These are phyloP conservation scores for Paraphaeosphaeria minitans DNA, from an alignment of 2,329 filamentous ascomycete species.

Conservation along the genomic window DNA sequence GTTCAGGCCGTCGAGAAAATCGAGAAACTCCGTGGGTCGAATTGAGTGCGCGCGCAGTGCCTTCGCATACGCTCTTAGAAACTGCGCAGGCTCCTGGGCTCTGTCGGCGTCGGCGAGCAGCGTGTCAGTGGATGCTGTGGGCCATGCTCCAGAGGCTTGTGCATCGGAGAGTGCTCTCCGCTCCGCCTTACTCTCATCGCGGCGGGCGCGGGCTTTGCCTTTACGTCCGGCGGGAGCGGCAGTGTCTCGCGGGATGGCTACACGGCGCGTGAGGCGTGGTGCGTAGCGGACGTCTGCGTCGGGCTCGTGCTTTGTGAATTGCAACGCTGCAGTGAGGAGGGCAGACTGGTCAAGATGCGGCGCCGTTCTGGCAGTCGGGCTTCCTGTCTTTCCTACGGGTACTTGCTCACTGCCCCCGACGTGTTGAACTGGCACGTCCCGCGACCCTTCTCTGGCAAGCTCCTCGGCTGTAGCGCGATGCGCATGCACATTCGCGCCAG, in stretches of 20 bases:
- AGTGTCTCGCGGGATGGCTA: slow-evolving; percentile 35
- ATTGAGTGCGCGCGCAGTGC: slow-evolving; percentile 36
- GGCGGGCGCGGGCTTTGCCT: slow-evolving; percentile 1
- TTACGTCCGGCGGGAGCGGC: neutral
- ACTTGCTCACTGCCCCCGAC: slow-evolving; percentile 22
- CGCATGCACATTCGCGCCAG: slow-evolving; percentile 32
- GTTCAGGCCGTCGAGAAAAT: slow-evolving; percentile 43
- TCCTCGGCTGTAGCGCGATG: slow-evolving; percentile 30
- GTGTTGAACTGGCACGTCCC: slow-evolving; percentile 17
- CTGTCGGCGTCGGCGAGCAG: neutral
- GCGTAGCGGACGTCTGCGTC: slow-evolving; percentile 31
- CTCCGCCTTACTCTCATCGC: slow-evolving; percentile 7
- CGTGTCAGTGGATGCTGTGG: slow-evolving; percentile 15
- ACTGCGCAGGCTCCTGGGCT: slow-evolving; percentile 24
- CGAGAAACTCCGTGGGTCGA: slow-evolving; percentile 34
- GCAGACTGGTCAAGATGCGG: slow-evolving; percentile 13
- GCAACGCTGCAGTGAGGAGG: slow-evolving; percentile 29
- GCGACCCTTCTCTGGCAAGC: slow-evolving; percentile 18
- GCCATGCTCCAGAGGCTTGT: slow-evolving; percentile 18
- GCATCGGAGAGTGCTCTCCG: slow-evolving; percentile 2
- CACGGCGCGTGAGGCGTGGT: slow-evolving; percentile 25
- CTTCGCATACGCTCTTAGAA: slow-evolving; percentile 38
- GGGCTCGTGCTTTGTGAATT: slow-evolving; percentile 34
- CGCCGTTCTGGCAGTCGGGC: slow-evolving; percentile 2
- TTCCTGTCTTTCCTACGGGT: slow-evolving; percentile 32